phyloP scores from a whole-genome alignment of 495 filamentous ascomycete species.

The Talaromyces proteolyticus region DNA sequence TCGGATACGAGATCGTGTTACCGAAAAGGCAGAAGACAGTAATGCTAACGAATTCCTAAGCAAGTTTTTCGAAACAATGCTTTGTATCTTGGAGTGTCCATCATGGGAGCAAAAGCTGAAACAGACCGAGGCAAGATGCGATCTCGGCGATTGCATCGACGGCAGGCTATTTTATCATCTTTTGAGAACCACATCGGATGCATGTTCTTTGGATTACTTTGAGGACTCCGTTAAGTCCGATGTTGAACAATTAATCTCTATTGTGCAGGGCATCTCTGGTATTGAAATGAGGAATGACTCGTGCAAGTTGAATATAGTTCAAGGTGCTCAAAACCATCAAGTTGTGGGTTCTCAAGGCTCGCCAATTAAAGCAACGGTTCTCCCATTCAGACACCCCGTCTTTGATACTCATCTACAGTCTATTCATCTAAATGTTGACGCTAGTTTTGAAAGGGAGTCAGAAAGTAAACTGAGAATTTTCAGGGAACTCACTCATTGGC shows the following conservation, averaged over 20 bases:
- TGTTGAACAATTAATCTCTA: too few species aligned
- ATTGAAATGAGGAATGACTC: too few species aligned
- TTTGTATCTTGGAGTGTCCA: not conserved
- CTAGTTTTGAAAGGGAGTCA: slow-evolving; percentile 6
- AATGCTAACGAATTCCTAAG: not conserved
- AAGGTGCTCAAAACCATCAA: too few species aligned
- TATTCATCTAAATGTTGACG: slow-evolving; percentile 37
- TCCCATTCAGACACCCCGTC: slow-evolving; percentile 55
- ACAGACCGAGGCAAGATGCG: slow-evolving; percentile 21
- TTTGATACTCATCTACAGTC: slow-evolving; percentile 53
- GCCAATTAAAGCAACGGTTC: slow-evolving; percentile 22
- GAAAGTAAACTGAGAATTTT: slow-evolving; percentile 32
- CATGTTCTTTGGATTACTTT: too few species aligned
- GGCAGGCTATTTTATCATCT: slow-evolving; percentile 48
- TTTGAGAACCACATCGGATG: too few species aligned
- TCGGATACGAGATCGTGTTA: not conserved
- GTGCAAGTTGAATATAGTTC: too few species aligned
- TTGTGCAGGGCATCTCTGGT: too few species aligned
- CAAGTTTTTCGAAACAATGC: not conserved
- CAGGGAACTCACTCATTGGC: slow-evolving; percentile 59
- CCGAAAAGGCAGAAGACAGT: not conserved
- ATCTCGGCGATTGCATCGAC: slow-evolving; percentile 60
- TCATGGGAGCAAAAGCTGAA: slow-evolving; percentile 12
- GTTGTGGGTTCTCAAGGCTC: too few species aligned
- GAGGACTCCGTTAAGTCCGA: too few species aligned